These are phyloP conservation scores for Myotisia sp. DNA, from an alignment of 2,329 filamentous ascomycete species.

Conservation along the genomic window DNA sequence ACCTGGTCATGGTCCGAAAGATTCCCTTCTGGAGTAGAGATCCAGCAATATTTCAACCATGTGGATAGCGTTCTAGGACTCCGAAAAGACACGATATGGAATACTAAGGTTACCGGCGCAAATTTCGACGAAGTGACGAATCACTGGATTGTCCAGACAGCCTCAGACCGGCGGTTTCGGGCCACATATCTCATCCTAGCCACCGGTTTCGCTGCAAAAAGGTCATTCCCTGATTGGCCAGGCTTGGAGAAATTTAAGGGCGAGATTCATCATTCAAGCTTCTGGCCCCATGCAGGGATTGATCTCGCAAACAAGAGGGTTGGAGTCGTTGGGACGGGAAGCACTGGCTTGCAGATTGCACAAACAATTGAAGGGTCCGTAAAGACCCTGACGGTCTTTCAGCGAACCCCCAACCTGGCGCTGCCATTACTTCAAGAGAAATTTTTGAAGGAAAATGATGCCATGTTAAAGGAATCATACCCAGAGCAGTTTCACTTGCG, in stretches of 20 bases:
- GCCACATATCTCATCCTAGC: conserved; percentile 34
- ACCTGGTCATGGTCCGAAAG: conserved; percentile 32
- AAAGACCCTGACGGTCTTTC: conserved; percentile 38
- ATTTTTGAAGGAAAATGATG: conserved; percentile 38
- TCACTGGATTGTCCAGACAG: conserved; percentile 34
- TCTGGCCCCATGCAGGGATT: conserved; percentile 46
- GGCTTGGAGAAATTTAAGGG: conserved; percentile 40
- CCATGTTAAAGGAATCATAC: conserved; percentile 30
- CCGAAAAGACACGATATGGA: conserved; percentile 33
- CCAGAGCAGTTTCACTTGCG: conserved; percentile 38
- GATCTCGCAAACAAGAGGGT: conserved; percentile 44
- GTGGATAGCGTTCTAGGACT: conserved; percentile 33
- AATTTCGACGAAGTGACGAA: conserved; percentile 24
- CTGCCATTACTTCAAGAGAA: conserved; percentile 44
- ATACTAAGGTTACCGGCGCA: conserved; percentile 30
- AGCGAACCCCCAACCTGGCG: conserved; percentile 52
- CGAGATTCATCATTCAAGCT: conserved; percentile 44
- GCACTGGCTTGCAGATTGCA: conserved; percentile 49
- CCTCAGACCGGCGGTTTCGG: conserved; percentile 26
- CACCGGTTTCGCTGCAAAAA: conserved; percentile 35
- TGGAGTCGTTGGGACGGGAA: conserved; percentile 51
- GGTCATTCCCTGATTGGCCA: conserved; percentile 28
- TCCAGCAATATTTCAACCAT: conserved; percentile 35
- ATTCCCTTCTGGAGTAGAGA: conserved; percentile 22
- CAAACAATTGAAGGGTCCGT: conserved; percentile 45